Percentiles rank a stretch among this genome's conserved stretches.
These are phyloP conservation scores for Jimgerdemannia lactiflua DNA, from an alignment of 192 early-diverging fungal genomes.

Conservation along the genomic window DNA sequence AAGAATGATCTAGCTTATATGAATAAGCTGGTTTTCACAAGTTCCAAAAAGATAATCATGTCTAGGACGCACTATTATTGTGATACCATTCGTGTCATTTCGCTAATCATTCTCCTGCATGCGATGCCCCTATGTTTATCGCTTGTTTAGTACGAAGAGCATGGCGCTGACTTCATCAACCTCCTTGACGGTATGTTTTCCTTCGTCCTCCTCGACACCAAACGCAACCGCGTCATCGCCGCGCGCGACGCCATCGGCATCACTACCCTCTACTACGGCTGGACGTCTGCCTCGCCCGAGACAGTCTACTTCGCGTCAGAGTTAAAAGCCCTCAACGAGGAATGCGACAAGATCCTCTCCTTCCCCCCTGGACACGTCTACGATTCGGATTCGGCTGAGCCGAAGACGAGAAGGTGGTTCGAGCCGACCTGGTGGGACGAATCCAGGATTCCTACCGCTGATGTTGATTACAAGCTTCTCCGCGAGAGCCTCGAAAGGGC, in stretches of 20 bases:
- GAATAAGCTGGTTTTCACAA: not conserved
- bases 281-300: slow-evolving; percentile 74
- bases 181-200: slow-evolving; percentile 97
- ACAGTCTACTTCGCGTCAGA: slow-evolving; percentile 94
- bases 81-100: no score
- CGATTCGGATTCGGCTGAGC: slow-evolving; percentile 67
- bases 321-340: slow-evolving; percentile 94
- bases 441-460: slow-evolving; percentile 45
- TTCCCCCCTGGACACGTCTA: slow-evolving; percentile 98
- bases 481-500: slow-evolving; percentile 80
- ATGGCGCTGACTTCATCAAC: slow-evolving; percentile 76
- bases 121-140: no score
- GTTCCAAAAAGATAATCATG: slow-evolving; percentile 3
- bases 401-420: slow-evolving; percentile 76
- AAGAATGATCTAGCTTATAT: not conserved
- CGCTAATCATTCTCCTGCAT: no score
- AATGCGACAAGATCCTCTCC: slow-evolving; percentile 95
- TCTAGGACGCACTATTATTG: not conserved
- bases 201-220: slow-evolving; percentile 87
- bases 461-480: slow-evolving; percentile 68
- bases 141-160: slow-evolving; percentile 73
- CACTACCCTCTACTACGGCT: slow-evolving; percentile 97
- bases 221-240: slow-evolving; percentile 79
- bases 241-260: slow-evolving; percentile 98
- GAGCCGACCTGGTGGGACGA: slow-evolving; percentile 88